Evolutionary conservation across 345 rosid species (phyloP), one percentile per base, ranked within the genome.

Genomic region (Rubroshorea leprosula): DNA sequence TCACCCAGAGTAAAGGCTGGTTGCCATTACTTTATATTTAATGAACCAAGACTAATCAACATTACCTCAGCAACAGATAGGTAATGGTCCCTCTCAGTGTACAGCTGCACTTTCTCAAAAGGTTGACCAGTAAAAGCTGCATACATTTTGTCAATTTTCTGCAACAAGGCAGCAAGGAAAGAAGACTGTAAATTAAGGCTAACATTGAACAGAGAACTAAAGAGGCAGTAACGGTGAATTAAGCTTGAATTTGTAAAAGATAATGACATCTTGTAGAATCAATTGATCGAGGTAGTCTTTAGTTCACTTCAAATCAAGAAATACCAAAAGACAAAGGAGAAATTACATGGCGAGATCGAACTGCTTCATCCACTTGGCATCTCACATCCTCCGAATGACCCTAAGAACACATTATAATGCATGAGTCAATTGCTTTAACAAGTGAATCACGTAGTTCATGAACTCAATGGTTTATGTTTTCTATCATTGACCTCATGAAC

Each of bases 101-200:
- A 83, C 27, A 76, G 77, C 51, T 89, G 96, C 72, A 89, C 98
- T 72, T 67, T 83, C 78, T 89, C 93, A 12, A 88, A 71, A 13
- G 96, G 66, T 66, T 89, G 96, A 58, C 93, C 95, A 20, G 96
- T 86, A 61, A 92, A 92, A 64, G 92, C 82, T 56, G 86, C 71
- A 58, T 75, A 86, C 98, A 89, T 92, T 66, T 29, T 68, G 79
- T 92, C 98, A 50, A 84, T 76, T 92, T 88, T 92, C 98, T 92
- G 86, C 66, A 76, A 5, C 25, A 60, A 27, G 60, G n/a, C 21
- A 43, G 16, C 48, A 41, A 60, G 47, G 39, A 6, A 25, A 54
- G 43, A 11, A 59, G 49, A 57, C 23, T 43, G 45, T 51, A 5
- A 23, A 54, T 51, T 13, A 41, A 55, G 14, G 19, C 20, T 27